Evolutionary conservation across 805 yeast genomes (phyloP).

Genomic region (Myxozyma melibiosi): DNA sequence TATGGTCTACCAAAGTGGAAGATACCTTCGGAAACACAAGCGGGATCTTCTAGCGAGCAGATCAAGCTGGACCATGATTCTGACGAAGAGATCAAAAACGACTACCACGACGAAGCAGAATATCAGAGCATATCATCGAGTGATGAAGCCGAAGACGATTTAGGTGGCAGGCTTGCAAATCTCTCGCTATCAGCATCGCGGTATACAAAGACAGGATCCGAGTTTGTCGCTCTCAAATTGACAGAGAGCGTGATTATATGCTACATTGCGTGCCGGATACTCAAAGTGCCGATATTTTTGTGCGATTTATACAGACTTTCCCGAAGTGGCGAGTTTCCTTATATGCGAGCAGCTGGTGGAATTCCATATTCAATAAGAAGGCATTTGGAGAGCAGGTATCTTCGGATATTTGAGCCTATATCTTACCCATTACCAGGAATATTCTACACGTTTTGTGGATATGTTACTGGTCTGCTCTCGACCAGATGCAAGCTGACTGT

Average conservation of each 20-base stretch:
- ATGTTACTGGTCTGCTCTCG: slow-evolving; percentile 3
- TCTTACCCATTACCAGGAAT: slow-evolving; percentile 23
- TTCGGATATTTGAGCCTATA: slow-evolving; percentile 19
- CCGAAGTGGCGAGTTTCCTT: slow-evolving; percentile 19
- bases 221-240: slow-evolving; percentile 11
- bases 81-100: background rate
- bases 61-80: too few relatives aligned
- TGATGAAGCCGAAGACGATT: slow-evolving; percentile 2
- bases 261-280: slow-evolving; percentile 27
- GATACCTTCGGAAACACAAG: too few relatives aligned
- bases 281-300: slow-evolving; percentile 23
- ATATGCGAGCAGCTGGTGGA: slow-evolving; percentile 16
- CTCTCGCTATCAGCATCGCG: slow-evolving; percentile 11
- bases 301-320: slow-evolving; percentile 22
- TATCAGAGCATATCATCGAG: background rate
- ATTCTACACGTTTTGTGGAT: slow-evolving; percentile 5
- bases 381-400: slow-evolving; percentile 20
- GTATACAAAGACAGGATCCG: slow-evolving; percentile 1
- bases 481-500: background rate
- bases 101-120: background rate
- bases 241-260: slow-evolving; percentile 23
- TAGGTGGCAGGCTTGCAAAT: background rate
- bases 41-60: too few relatives aligned
- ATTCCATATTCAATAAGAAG: slow-evolving; percentile 16
- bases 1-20: background rate